Base-by-base conservation (phyloP, 306 rosid genomes). In the Betula pendula region DNA sequence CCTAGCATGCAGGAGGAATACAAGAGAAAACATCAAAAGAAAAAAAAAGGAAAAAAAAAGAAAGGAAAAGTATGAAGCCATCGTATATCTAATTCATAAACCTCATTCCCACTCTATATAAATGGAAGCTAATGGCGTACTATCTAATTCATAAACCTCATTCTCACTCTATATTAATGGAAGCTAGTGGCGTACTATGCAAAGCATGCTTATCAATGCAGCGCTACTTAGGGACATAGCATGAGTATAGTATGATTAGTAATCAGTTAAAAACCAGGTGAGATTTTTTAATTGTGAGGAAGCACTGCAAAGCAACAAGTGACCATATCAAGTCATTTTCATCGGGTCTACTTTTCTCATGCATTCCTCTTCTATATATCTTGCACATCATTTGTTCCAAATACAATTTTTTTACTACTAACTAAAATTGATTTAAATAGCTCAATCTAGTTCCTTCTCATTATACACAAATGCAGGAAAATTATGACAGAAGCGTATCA, bases 121-220 rank as follows among this genome's bases (percentile, higher is more conserved):
- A 22, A 38, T 38, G 42, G 42, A 5, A 35, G 40, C 38, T 33
- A 33, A 5, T 33, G 38, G 38, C 38, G 4, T 33, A 33, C 38
- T 22, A 22, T 25, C 62, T 55, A 20, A 22, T 1, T 20, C 24
- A 2, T 55, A 22, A 55, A 22, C 62, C 62, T 11, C 62, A 20
- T 22, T 55, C 31, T 22, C 20, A 55, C 12, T 55, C 14, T 20
- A 10, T 20, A 55, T 55, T n/a, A n/a, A n/a, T n/a, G 62, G 62
- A 27, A 60, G 40, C 40, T 60, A 13, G 68, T 6, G 20, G 10
- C 22, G 16, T 60, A 16, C 42, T 14, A 60, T 31, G 43, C 42
- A 27, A 60, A 60, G 12, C 68, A 60, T 60, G 68, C n/a, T 38
- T 15, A 60, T 60, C 17, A 17, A 60, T 60, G 68, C 40, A 60